Percentiles rank a stretch among this genome's conserved stretches.
These are phyloP conservation scores for Monosporascus sp. DNA, from an alignment of 2,329 filamentous ascomycete species.

Conservation along the genomic window DNA sequence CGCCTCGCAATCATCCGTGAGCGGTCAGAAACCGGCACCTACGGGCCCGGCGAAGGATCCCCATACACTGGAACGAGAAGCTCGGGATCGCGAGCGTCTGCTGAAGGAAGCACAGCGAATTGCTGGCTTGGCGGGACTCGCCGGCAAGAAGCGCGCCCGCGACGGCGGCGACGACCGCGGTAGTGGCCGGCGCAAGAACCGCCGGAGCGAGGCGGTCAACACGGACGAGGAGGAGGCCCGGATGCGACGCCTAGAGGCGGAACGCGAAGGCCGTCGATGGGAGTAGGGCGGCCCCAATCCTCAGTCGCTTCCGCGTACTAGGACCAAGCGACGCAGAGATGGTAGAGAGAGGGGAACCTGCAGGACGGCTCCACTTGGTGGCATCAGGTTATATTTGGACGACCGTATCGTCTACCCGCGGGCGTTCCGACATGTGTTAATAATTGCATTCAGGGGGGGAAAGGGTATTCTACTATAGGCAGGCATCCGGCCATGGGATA, in stretches of 20 bases:
- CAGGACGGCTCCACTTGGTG: too few relatives aligned
- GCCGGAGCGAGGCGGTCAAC: conserved; percentile 43
- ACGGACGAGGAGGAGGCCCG: conserved; percentile 47
- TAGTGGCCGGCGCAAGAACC: conserved; percentile 39
- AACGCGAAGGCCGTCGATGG: conserved; percentile 52
- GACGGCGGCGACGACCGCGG: conserved; percentile 36
- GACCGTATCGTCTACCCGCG: too few relatives aligned
- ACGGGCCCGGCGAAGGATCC: conserved; percentile 40
- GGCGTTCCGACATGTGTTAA: too few relatives aligned
- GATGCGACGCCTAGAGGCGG: conserved; percentile 52
- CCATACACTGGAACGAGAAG: conserved; percentile 67
- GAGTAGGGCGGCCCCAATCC: conserved; percentile 24
- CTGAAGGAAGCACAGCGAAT: conserved; percentile 65
- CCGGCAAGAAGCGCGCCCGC: conserved; percentile 44
- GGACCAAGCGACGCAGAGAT: background rate
- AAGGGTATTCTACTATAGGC: too few relatives aligned
- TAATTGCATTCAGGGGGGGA: too few relatives aligned
- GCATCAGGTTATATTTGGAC: too few relatives aligned
- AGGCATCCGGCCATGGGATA: too few relatives aligned
- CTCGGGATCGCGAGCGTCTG: conserved; percentile 59
- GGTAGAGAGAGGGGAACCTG: too few relatives aligned
- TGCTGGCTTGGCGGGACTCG: conserved; percentile 44
- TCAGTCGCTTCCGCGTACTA: conserved; percentile 1
- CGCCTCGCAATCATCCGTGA: conserved; percentile 29
- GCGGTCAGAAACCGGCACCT: conserved; percentile 16